Conservation (phyloP, 2,329 filamentous ascomycete genomes). For the Diaporthe amygdali region DNA sequence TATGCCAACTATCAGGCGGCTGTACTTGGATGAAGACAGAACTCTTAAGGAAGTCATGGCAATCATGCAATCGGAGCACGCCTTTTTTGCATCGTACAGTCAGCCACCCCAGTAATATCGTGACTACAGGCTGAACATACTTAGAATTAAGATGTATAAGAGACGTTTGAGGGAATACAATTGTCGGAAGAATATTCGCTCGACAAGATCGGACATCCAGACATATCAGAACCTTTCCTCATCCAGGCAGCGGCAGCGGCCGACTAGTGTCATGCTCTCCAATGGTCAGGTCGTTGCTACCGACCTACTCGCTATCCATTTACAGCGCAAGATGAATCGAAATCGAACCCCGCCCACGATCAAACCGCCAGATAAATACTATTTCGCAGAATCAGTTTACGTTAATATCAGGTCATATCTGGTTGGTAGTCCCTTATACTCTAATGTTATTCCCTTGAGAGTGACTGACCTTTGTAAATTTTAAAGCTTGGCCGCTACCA, state of each 20-base stretch:
- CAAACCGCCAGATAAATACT: not conserved
- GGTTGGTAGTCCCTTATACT: not conserved
- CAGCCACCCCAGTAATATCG: not conserved
- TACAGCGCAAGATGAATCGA: not conserved
- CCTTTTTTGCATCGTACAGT: constrained; percentile 11
- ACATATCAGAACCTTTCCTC: not conserved
- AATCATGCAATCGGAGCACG: constrained; percentile 3
- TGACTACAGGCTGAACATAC: not conserved
- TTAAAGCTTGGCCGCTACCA: not conserved
- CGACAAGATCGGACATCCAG: not conserved
- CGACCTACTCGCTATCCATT: not conserved
- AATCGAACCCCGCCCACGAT: not conserved
- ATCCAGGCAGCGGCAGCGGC: not conserved
- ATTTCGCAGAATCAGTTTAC: not conserved
- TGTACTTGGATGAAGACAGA: constrained; percentile 15
- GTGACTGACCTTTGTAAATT: not conserved
- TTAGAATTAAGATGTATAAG: constrained; percentile 14
- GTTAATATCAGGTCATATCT: not conserved
- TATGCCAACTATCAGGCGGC: not conserved
- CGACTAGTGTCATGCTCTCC: not conserved
- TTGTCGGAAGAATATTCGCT: constrained; percentile 17
- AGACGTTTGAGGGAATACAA: not conserved
- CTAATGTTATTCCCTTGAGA: not conserved
- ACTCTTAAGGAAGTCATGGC: constrained; percentile 16
- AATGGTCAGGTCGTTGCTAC: constrained; percentile 9